A percentile compares a stretch with the other conserved stretches of the same genome.
Conservation (phyloP, 2,329 filamentous ascomycete species). For the Myriosclerotinia curreyana region DNA sequence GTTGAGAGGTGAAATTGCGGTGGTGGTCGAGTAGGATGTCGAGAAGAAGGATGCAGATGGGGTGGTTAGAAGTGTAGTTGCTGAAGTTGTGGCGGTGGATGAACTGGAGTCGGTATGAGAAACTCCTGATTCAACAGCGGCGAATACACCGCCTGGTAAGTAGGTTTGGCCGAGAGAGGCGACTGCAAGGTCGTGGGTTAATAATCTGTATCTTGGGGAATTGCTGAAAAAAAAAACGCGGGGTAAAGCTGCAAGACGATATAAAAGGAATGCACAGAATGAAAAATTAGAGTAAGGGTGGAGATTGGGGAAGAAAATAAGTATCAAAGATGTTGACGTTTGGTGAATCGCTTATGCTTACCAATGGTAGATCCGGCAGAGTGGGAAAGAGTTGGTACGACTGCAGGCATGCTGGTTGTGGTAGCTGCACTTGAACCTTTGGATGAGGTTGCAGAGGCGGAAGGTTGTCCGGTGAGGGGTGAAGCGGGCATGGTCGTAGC, state of each 20-base stretch:
- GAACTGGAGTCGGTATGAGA: conserved; percentile 5
- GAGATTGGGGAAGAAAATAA: background rate
- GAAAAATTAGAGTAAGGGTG: background rate
- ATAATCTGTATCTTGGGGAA: background rate
- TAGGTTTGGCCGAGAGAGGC: conserved; percentile 27
- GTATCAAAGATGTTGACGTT: background rate
- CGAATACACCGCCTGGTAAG: conserved; percentile 39
- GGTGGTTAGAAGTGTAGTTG: conserved; percentile 25
- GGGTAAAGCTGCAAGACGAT: no score
- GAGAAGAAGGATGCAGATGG: conserved; percentile 41
- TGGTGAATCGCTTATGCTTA: background rate
- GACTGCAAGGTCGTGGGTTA: background rate
- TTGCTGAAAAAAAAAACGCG: background rate
- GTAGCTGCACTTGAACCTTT: background rate
- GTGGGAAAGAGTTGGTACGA: conserved; percentile 36
- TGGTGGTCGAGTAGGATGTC: conserved; percentile 52
- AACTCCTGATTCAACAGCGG: conserved; percentile 14
- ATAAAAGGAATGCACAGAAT: background rate
- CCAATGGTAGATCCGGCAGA: conserved; percentile 30
- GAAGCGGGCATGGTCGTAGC: background rate
- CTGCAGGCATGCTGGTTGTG: conserved; percentile 13
- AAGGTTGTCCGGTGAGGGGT: conserved; percentile 10
- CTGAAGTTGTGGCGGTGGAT: conserved; percentile 27
- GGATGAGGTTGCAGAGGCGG: conserved; percentile 21
- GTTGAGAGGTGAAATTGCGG: conserved; percentile 40